phyloP scores from a whole-genome alignment of 495 filamentous ascomycete genomes.

The Neurospora sp. region DNA sequence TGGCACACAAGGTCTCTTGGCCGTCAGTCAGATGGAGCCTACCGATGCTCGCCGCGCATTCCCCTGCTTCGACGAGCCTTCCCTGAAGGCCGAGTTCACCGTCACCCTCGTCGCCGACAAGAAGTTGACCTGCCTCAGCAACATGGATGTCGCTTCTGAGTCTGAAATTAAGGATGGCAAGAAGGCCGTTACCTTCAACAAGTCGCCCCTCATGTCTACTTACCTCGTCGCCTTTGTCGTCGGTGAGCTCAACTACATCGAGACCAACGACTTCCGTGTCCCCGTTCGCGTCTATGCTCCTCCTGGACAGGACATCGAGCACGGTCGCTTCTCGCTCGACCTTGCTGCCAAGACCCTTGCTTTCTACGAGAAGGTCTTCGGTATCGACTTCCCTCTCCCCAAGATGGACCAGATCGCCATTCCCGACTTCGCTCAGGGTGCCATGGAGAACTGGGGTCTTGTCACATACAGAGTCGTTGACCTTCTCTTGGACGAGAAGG shows the following conservation, averaged over 20 bases:
- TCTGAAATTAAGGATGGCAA: conserved; percentile 47
- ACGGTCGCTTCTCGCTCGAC: conserved; percentile 58
- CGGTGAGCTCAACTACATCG: conserved; percentile 65
- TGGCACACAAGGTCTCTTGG: conserved; percentile 53
- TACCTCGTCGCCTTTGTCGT: conserved; percentile 69
- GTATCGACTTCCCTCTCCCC: conserved; percentile 52
- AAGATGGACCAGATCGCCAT: conserved; percentile 99
- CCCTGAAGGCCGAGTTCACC: conserved; percentile 63
- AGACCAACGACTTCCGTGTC: conserved; percentile 63
- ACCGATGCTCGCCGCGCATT: conserved; percentile 67
- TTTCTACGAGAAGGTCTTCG: conserved; percentile 72
- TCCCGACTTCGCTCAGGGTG: conserved; percentile 84
- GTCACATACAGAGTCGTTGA: conserved; percentile 93
- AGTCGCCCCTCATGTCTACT: conserved; percentile 65
- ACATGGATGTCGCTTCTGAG: conserved; percentile 68
- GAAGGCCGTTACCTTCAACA: conserved; percentile 67
- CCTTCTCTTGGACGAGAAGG: conserved; percentile 84
- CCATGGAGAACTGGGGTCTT: conserved; percentile 99
- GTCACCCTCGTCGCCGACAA: conserved; percentile 66
- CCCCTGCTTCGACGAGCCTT: conserved; percentile 72
- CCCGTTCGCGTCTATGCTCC: conserved; percentile 63
- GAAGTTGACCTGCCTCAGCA: conserved; percentile 63
- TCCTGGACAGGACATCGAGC: conserved; percentile 52
- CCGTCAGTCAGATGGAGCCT: conserved; percentile 75
- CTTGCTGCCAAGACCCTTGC: conserved; percentile 56